Conservation (phyloP, 1,139 yeast genomes). For the Geotrichum histeridarum region DNA sequence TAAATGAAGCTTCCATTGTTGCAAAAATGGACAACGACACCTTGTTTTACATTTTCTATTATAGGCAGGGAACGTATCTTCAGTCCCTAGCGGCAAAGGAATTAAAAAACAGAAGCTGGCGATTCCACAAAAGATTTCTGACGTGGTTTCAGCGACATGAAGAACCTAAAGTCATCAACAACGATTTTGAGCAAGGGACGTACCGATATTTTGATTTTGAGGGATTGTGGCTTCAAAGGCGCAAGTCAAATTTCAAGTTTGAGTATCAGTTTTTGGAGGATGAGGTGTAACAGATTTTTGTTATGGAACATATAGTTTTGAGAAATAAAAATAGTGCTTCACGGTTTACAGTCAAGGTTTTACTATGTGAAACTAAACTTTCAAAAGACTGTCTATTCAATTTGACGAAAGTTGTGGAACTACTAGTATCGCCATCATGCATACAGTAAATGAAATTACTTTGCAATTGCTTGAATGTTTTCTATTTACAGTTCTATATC, state of each 20-base stretch:
- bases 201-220: slow-evolving; percentile 87
- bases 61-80: slow-evolving; percentile 60
- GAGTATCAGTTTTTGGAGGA: slow-evolving; percentile 45
- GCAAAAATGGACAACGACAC: slow-evolving; percentile 81
- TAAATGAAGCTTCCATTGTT: slow-evolving; percentile 46
- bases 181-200: slow-evolving; percentile 49
- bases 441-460: too few relatives aligned
- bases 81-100: slow-evolving; percentile 84
- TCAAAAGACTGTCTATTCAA: too few relatives aligned
- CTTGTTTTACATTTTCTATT: slow-evolving; percentile 86
- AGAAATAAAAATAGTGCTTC: too few relatives aligned
- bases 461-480: too few relatives aligned
- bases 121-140: slow-evolving; percentile 65
- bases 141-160: slow-evolving; percentile 80
- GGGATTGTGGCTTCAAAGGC: slow-evolving; percentile 80
- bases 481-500: too few relatives aligned
- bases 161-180: slow-evolving; percentile 47
- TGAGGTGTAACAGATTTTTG: slow-evolving; percentile 30
- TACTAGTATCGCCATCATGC: too few relatives aligned
- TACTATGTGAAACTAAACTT: too few relatives aligned
- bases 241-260: slow-evolving; percentile 65
- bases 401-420: too few relatives aligned
- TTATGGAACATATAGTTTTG: too few relatives aligned
- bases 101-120: slow-evolving; percentile 79
- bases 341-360: too few relatives aligned